Evolutionary conservation across 2,329 filamentous ascomycete species (phyloP).

Genomic region (Harringtonia aguacate): DNA sequence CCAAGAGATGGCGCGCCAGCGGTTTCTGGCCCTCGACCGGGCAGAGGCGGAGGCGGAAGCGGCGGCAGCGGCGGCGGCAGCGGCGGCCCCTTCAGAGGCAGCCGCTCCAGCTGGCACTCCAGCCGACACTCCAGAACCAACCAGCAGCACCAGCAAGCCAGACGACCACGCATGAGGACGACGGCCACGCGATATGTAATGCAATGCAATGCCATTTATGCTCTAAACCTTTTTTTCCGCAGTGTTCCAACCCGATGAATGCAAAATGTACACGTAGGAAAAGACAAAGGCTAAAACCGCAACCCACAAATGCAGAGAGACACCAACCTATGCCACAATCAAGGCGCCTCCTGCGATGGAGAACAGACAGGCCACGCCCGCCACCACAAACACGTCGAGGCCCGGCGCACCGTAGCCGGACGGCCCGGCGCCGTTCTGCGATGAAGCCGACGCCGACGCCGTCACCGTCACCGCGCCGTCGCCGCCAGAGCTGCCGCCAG

Average conservation of each 20-base stretch:
- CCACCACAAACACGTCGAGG: slow-evolving; percentile 11
- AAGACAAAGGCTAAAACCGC: no score
- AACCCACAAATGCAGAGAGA: no score
- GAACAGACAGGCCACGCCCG: slow-evolving; percentile 14
- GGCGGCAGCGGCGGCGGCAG: background rate
- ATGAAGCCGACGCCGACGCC: no score
- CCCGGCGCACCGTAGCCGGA: slow-evolving; percentile 4
- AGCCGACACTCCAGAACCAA: background rate
- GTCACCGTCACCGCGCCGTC: no score
- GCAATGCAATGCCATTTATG: no score
- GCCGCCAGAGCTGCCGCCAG: slow-evolving; percentile 1
- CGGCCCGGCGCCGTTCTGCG: slow-evolving; percentile 6
- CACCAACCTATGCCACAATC: slow-evolving; percentile 14
- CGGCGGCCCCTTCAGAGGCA: background rate
- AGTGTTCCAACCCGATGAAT: no score
- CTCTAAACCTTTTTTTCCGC: no score
- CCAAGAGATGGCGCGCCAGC: slow-evolving; percentile 55
- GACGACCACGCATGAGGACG: no score
- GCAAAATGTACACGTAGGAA: no score
- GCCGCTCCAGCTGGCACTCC: slow-evolving; percentile 11
- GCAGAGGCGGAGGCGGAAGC: slow-evolving; percentile 3
- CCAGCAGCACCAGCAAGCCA: no score
- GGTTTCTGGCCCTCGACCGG: slow-evolving; percentile 24
- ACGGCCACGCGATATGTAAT: no score
- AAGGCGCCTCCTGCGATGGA: slow-evolving; percentile 17